Conservation (phyloP, 1,284 basidiomycete species). For the Leccinum variabile region DNA sequence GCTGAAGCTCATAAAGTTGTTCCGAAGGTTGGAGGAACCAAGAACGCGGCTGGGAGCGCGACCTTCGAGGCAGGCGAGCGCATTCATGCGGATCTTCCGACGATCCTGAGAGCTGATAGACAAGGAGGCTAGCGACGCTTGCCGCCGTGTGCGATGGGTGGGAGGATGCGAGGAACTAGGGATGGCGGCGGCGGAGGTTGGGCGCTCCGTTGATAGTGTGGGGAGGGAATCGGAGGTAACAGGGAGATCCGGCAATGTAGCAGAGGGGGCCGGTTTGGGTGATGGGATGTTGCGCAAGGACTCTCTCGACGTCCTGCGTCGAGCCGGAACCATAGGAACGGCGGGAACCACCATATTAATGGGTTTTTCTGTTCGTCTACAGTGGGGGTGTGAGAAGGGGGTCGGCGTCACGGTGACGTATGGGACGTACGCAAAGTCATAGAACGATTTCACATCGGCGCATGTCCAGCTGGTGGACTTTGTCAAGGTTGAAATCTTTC, state of each 20-base stretch:
- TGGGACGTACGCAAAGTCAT: slow-evolving; percentile 24
- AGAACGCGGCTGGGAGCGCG: slow-evolving; percentile 26
- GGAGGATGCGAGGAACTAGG: slow-evolving; percentile 9
- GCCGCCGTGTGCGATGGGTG: not conserved
- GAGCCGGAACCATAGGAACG: slow-evolving; percentile 15
- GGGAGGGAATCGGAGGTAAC: slow-evolving; percentile 7
- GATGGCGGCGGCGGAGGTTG: slow-evolving; percentile 15
- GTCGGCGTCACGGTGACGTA: not conserved
- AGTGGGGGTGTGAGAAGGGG: slow-evolving; percentile 1
- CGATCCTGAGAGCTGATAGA: slow-evolving; percentile 34
- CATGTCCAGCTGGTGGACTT: slow-evolving; percentile 33
- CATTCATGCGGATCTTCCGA: slow-evolving; percentile 45
- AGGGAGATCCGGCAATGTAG: slow-evolving; percentile 39
- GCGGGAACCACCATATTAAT: slow-evolving; percentile 9
- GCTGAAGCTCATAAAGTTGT: slow-evolving; percentile 66
- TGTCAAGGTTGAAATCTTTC: slow-evolving; percentile 37
- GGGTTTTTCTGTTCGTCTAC: slow-evolving; percentile 25
- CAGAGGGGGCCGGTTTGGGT: slow-evolving; percentile 59
- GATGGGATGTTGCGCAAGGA: slow-evolving; percentile 54
- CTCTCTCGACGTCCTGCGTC: slow-evolving; percentile 43
- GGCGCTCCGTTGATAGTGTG: slow-evolving; percentile 10
- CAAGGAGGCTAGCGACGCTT: slow-evolving; percentile 33
- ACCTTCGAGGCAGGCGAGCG: slow-evolving; percentile 64
- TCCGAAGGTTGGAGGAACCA: slow-evolving; percentile 24
- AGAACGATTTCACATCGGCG: slow-evolving; percentile 23